These are phyloP conservation scores for Lumnitzera littorea DNA, from an alignment of 345 rosid genomes.

Conservation along the genomic window DNA sequence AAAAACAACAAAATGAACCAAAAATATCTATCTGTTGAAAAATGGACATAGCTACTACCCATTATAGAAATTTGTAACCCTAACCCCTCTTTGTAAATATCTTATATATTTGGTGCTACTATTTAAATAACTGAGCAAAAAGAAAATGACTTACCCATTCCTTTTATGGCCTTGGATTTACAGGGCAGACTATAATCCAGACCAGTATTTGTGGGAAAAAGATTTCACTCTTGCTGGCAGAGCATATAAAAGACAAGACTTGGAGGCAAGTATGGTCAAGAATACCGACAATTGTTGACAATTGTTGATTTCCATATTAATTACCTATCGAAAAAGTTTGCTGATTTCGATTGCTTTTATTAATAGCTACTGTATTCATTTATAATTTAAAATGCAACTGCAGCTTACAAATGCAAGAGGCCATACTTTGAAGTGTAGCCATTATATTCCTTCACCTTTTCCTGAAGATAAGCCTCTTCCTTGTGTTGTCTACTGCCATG, in stretches of 20 bases:
- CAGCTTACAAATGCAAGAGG: constrained; percentile 87
- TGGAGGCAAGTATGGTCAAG: constrained; percentile 83
- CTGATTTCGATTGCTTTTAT: too few relatives aligned
- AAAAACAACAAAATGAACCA: too few relatives aligned
- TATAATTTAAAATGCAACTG: constrained; percentile 9
- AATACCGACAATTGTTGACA: neutral
- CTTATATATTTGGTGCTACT: too few relatives aligned
- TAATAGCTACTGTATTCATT: neutral
- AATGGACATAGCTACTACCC: too few relatives aligned
- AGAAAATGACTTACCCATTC: neutral
- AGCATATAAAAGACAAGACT: constrained; percentile 75
- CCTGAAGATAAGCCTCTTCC: constrained; percentile 72
- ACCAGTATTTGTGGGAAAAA: constrained; percentile 82
- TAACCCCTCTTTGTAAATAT: too few relatives aligned
- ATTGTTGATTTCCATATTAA: neutral
- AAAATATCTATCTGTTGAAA: too few relatives aligned
- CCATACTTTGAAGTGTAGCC: constrained; percentile 80
- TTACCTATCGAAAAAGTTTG: too few relatives aligned
- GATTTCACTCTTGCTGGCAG: constrained; percentile 78
- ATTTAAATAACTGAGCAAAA: too few relatives aligned
- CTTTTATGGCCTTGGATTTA: constrained; percentile 8
- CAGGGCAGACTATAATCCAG: constrained; percentile 94
- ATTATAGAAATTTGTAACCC: too few relatives aligned
- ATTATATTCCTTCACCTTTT: constrained; percentile 63
- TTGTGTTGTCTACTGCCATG: constrained; percentile 96